phyloP scores from a whole-genome alignment of 768 basidiomycete genomes.

The Steccherinum ochraceum region DNA sequence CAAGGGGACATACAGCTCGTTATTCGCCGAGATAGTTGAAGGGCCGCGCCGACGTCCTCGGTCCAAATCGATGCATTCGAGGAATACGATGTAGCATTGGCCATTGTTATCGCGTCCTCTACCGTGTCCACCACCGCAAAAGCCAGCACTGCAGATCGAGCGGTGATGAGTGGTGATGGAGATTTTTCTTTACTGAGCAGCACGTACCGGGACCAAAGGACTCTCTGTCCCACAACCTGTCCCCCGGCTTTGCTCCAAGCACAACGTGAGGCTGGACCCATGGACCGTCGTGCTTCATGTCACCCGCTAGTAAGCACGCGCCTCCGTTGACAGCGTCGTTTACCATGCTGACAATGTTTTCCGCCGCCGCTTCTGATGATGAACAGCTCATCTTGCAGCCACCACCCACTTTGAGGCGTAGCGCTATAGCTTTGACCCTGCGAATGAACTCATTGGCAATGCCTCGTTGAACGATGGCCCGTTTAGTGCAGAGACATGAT shows the following conservation, averaged over 20 bases:
- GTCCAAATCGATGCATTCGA: slow-evolving; percentile 50
- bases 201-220: slow-evolving; percentile 49
- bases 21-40: slow-evolving; percentile 42
- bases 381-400: slow-evolving; percentile 18
- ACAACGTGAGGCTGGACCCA: slow-evolving; percentile 46
- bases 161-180: not conserved
- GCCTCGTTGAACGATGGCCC: slow-evolving; percentile 45
- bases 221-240: slow-evolving; percentile 47
- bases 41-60: slow-evolving; percentile 34
- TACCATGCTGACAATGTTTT: slow-evolving; percentile 36
- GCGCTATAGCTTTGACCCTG: slow-evolving; percentile 26
- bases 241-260: slow-evolving; percentile 39
- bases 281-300: slow-evolving; percentile 31
- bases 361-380: slow-evolving; percentile 38
- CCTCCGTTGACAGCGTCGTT: slow-evolving; percentile 38
- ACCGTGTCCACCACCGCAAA: slow-evolving; percentile 40
- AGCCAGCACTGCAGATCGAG: slow-evolving; percentile 28
- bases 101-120: slow-evolving; percentile 50
- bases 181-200: not conserved
- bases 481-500: slow-evolving; percentile 53
- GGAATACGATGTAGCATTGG: slow-evolving; percentile 48
- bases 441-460: slow-evolving; percentile 30
- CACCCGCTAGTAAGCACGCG: slow-evolving; percentile 39
- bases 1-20: too few relatives aligned
- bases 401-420: slow-evolving; percentile 33